A percentile compares a stretch with the other conserved stretches of the same genome.
phyloP scores from a whole-genome alignment of 1,284 basidiomycete species.

The Apiotrichum laibachii region DNA sequence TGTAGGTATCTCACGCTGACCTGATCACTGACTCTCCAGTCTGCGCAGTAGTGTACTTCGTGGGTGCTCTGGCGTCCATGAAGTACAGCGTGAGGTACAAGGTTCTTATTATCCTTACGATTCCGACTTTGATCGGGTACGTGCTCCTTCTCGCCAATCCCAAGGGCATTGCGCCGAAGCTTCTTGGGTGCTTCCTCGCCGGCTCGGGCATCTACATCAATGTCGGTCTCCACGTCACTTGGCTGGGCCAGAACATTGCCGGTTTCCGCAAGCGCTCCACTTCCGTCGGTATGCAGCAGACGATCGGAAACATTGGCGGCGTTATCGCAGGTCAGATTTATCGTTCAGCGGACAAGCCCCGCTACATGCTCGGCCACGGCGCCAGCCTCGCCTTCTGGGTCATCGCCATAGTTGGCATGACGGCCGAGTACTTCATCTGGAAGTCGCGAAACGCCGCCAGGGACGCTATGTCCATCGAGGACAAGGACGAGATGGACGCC shows the following conservation, averaged over 20 bases:
- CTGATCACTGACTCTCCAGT: neutral
- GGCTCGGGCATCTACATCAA: slow-evolving; percentile 32
- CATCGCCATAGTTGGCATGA: slow-evolving; percentile 7
- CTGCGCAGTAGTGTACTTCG: slow-evolving; percentile 17
- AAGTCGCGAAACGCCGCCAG: slow-evolving; percentile 8
- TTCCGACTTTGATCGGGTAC: slow-evolving; percentile 21
- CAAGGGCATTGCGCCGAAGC: slow-evolving; percentile 13
- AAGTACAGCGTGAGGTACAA: slow-evolving; percentile 10
- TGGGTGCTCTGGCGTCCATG: slow-evolving; percentile 18
- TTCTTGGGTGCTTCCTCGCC: slow-evolving; percentile 29
- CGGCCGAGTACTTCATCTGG: slow-evolving; percentile 17
- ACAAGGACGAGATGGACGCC: slow-evolving; percentile 13
- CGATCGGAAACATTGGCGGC: slow-evolving; percentile 33
- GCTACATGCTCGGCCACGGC: slow-evolving; percentile 14
- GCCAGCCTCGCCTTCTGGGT: slow-evolving; percentile 10
- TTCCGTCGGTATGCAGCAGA: slow-evolving; percentile 31
- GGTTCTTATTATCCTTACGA: slow-evolving; percentile 10
- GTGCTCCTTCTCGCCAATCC: slow-evolving; percentile 20
- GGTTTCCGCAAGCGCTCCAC: slow-evolving; percentile 32
- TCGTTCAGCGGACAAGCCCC: slow-evolving; percentile 11
- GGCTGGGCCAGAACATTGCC: slow-evolving; percentile 28
- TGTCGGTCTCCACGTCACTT: slow-evolving; percentile 32
- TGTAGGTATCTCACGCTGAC: neutral
- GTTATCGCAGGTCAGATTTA: slow-evolving; percentile 23
- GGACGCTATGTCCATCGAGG: slow-evolving; percentile 10